phyloP scores from a whole-genome alignment of 2,329 filamentous ascomycete species.

The Fusarium pseudoanthophilum region DNA sequence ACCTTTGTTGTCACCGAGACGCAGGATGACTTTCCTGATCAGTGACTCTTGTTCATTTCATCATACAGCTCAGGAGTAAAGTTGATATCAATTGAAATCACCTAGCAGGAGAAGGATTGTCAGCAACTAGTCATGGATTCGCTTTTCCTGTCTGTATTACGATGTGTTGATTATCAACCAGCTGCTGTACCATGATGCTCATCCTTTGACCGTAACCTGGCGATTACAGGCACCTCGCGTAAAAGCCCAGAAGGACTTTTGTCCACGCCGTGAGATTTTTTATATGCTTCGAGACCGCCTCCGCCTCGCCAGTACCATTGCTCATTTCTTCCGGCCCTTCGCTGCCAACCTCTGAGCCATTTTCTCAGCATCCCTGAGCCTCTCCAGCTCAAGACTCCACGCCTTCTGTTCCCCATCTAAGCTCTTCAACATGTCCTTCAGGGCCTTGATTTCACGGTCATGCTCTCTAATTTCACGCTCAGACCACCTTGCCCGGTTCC shows the following conservation, averaged over 20 bases:
- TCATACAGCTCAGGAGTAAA: no score
- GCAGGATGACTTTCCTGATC: not conserved
- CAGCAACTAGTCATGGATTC: not conserved
- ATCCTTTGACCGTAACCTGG: not conserved
- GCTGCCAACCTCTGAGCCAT: not conserved
- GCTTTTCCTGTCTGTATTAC: not conserved
- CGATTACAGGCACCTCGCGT: not conserved
- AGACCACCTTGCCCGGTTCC: not conserved
- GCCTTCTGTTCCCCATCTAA: not conserved
- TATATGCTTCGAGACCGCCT: not conserved
- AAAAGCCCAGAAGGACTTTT: not conserved
- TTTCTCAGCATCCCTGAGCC: not conserved
- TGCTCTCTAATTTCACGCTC: not conserved
- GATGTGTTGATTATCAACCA: not conserved
- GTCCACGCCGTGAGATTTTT: not conserved
- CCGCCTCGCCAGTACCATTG: no score
- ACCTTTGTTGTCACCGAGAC: not conserved
- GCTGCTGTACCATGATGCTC: not conserved
- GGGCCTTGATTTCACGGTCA: not conserved
- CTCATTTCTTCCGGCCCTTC: not conserved
- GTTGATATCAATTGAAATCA: rapidly evolving
- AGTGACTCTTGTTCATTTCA: not conserved
- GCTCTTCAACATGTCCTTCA: no score
- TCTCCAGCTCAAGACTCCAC: not conserved
- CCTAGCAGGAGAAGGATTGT: not conserved